A percentile compares a stretch with the other conserved stretches of the same genome.
Conservation (phyloP, 257 asterid species). For the Salvia miltiorrhiza region DNA sequence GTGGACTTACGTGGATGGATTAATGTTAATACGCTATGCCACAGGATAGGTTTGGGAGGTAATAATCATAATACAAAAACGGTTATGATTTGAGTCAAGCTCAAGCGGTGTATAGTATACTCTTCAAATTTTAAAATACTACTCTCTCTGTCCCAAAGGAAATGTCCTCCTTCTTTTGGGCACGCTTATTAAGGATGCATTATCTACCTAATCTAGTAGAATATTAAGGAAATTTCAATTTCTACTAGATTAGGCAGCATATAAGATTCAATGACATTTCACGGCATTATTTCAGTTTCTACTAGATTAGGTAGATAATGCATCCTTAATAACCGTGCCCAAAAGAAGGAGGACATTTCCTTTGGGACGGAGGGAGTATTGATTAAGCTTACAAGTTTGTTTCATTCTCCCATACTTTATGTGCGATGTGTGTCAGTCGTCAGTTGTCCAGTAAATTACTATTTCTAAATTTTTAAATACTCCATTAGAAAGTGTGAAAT, state of each 20-base stretch:
- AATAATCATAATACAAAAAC: neutral
- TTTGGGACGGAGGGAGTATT: no score
- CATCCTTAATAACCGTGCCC: no score
- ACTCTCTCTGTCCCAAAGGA: no score
- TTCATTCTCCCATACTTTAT: neutral
- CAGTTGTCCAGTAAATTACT: neutral
- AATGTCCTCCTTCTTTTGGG: no score
- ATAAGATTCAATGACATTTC: no score
- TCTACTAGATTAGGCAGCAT: no score
- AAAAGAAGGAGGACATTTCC: no score
- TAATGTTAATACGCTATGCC: neutral
- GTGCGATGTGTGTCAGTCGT: neutral
- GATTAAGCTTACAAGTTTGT: neutral
- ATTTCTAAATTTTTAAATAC: neutral
- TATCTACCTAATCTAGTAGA: no score
- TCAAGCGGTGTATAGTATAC: neutral
- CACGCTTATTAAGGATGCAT: no score
- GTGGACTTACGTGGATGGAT: constrained; percentile 23
- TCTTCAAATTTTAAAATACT: neutral
- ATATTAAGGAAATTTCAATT: no score
- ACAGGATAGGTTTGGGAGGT: neutral
- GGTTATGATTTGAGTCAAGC: neutral
- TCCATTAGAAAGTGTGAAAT: neutral
- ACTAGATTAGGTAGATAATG: no score
- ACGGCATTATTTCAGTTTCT: no score